Evolutionary conservation across 805 yeast genomes (phyloP).

Genomic region (Sugiyamaella mastotermitis): DNA sequence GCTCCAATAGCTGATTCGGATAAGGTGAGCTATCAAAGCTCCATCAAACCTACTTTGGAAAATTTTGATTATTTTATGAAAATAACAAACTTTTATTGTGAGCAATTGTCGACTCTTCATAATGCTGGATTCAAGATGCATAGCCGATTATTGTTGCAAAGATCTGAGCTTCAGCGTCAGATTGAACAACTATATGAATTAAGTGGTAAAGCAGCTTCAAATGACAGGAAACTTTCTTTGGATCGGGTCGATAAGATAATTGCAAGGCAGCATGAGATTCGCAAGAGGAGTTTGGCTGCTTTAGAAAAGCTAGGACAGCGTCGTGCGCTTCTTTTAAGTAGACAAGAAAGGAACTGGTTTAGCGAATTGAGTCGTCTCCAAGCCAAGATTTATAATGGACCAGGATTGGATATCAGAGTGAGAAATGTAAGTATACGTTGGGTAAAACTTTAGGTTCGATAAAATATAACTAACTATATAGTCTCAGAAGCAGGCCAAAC

Average conservation of each 20-base stretch:
- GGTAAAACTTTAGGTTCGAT: too few species aligned
- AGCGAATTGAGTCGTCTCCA: conserved; percentile 37
- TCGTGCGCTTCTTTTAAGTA: conserved; percentile 32
- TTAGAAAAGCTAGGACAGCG: conserved; percentile 25
- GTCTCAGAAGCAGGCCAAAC: too few species aligned
- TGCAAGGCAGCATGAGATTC: conserved; percentile 31
- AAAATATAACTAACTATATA: too few species aligned
- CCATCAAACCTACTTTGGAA: conserved; percentile 22
- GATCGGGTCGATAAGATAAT: neutral
- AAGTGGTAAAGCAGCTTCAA: conserved; percentile 13
- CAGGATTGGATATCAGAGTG: conserved; percentile 21
- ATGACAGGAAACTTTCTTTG: conserved; percentile 4
- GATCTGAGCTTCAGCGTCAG: conserved; percentile 39
- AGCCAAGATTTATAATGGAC: conserved; percentile 17
- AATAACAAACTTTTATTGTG: conserved; percentile 19
- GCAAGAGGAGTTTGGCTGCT: conserved; percentile 30
- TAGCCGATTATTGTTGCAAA: conserved; percentile 35
- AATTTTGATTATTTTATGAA: conserved; percentile 21
- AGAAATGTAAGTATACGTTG: conserved; percentile 6
- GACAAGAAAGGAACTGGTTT: conserved; percentile 42
- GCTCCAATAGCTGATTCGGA: conserved; percentile 2
- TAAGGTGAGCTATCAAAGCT: too few species aligned
- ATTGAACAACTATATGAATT: conserved; percentile 27
- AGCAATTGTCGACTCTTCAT: conserved; percentile 26
- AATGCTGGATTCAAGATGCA: conserved; percentile 34